Evolutionary conservation across 2,329 filamentous ascomycete genomes (phyloP), one percentile per base, ranked within the genome.

Genomic region (Hymenoscyphus infarciens): DNA sequence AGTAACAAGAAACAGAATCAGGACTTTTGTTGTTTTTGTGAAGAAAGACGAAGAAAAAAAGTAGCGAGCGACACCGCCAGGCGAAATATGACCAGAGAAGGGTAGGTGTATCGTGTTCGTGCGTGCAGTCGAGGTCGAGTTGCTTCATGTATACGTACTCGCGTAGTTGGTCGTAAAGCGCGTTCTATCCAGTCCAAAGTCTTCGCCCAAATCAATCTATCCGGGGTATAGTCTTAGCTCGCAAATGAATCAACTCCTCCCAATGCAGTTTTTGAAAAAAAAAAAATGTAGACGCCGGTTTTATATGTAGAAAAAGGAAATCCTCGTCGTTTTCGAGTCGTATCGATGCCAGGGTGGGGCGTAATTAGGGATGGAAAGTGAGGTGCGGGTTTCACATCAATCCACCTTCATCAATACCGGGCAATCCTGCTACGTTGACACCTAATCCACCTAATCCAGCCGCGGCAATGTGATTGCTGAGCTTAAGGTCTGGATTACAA

Each of bases 401-500:
- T 76, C 82, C 80, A 63, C 81, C 80, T 64, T 83, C 81, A 64
- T 81, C 81, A 70, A 85, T 83, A 61, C 83, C 83, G 49, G 81
- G 78, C 64, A 87, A 77, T 60, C 83, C 83, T 53, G 71, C 63
- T 16, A 74, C 66, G 58, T 73, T 73, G 57, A 74, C 67, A 27
- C 67, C 68, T 10, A 74, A 35, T 5, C 68, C 68, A 39, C 65
- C 65, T 33, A 78, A 61, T 3, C 72, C 72, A 38, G 67, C 72
- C 42, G 72, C 68, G 27, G 66, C 69, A 64, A 75, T 70, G 60
- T 74, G 73, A 56, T 61, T 73, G 59, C 74, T 76, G 54, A 79
- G 68, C 72, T 86, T 84, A 67, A 89, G 85, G 65, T 97, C 92
- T 0, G 92, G 92, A 73, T 96, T 96, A 80, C 93, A 97, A 60